phyloP scores from a whole-genome alignment of 1,284 basidiomycete genomes.

The Marasmius oreades region DNA sequence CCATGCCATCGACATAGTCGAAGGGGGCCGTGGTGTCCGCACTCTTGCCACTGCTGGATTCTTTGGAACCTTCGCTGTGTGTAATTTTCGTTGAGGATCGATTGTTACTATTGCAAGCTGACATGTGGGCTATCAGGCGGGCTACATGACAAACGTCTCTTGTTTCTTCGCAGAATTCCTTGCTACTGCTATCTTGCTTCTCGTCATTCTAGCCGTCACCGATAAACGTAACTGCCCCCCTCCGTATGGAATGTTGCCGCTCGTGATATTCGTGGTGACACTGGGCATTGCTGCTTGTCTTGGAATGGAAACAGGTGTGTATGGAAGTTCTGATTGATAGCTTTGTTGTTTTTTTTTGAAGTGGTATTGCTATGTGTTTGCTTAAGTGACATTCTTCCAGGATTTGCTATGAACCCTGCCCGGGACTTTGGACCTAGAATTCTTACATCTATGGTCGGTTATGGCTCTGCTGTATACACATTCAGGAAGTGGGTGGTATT shows the following conservation, averaged over 20 bases:
- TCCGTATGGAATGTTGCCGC: constrained; percentile 32
- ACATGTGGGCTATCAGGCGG: constrained; percentile 15
- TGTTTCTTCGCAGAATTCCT: constrained; percentile 35
- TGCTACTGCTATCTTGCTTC: constrained; percentile 31
- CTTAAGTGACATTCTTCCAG: constrained; percentile 10
- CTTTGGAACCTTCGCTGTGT: constrained; percentile 73
- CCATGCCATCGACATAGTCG: constrained; percentile 68
- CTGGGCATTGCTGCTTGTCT: constrained; percentile 34
- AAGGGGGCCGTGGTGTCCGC: constrained; percentile 57
- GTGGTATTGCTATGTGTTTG: too few relatives aligned
- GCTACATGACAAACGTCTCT: constrained; percentile 23
- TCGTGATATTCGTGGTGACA: constrained; percentile 36
- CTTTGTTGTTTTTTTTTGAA: not conserved
- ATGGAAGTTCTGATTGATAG: not conserved
- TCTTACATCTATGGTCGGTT: constrained; percentile 44
- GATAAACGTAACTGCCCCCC: constrained; percentile 32
- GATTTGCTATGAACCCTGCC: constrained; percentile 45
- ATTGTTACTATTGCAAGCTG: not conserved
- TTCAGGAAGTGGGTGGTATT: constrained; percentile 22
- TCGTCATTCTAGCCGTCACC: constrained; percentile 28
- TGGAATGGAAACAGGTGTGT: constrained; percentile 33
- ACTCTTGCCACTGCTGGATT: constrained; percentile 69
- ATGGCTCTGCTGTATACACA: constrained; percentile 32
- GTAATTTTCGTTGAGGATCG: not conserved
- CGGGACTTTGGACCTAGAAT: constrained; percentile 50